Conservation (phyloP, 2,329 filamentous ascomycete genomes). For the Xylariaceae sp. region DNA sequence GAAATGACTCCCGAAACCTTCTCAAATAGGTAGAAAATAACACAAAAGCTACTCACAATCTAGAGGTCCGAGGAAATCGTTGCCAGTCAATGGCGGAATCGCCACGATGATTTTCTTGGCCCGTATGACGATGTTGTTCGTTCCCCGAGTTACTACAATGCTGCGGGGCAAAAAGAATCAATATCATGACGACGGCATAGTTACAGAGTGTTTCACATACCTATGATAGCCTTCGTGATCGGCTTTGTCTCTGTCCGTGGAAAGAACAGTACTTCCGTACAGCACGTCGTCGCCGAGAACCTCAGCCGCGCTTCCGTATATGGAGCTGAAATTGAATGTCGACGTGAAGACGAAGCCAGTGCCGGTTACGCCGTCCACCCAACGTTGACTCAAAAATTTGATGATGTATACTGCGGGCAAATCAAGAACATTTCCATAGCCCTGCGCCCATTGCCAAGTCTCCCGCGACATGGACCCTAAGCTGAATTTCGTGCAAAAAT, state of each 20-base stretch:
- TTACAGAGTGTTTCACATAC: not conserved
- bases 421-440: slow-evolving; percentile 20
- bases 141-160: not conserved
- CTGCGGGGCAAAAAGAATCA: not conserved
- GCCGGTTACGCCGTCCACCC: slow-evolving; percentile 7
- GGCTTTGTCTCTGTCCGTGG: not conserved
- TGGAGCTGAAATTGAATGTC: slow-evolving; percentile 20
- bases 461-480: slow-evolving; percentile 33
- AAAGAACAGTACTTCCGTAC: slow-evolving; percentile 22
- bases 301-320: slow-evolving; percentile 29
- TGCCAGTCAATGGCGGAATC: not conserved
- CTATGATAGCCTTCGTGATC: not conserved
- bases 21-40: too few relatives aligned
- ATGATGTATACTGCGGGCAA: not conserved
- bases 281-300: slow-evolving; percentile 30
- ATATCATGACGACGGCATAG: not conserved
- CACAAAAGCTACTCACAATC: too few relatives aligned
- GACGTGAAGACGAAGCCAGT: slow-evolving; percentile 22
- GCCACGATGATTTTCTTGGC: not conserved
- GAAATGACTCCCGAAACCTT: not conserved
- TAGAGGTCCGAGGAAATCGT: not conserved
- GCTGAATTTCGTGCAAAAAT: slow-evolving; percentile 41
- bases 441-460: slow-evolving; percentile 37
- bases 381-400: not conserved
- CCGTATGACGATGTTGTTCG: not conserved